Conservation (phyloP, 2,329 filamentous ascomycete genomes). For the Pleomassaria siparia region DNA sequence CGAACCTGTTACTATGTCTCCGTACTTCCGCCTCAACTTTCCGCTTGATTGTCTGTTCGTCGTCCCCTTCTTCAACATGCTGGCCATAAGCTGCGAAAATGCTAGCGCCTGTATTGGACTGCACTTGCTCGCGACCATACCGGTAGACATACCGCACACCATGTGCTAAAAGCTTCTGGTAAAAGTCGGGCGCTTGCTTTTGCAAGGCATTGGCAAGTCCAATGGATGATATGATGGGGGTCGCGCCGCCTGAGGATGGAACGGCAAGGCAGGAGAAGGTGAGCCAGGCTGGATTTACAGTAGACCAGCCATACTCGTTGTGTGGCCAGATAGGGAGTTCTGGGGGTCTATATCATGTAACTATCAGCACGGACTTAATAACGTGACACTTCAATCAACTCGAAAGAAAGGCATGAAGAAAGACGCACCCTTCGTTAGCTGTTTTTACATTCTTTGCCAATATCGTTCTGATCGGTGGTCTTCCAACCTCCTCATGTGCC, state of each 20-base stretch:
- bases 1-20: slow-evolving; percentile 14
- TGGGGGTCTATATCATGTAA: slow-evolving; percentile 20
- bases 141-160: slow-evolving; percentile 32
- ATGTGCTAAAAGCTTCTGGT: slow-evolving; percentile 26
- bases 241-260: slow-evolving; percentile 32
- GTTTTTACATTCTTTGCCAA: slow-evolving; percentile 43
- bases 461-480: slow-evolving; percentile 33
- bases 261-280: slow-evolving; percentile 26
- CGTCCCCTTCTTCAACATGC: slow-evolving; percentile 8
- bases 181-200: slow-evolving; percentile 30
- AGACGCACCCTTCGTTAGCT: slow-evolving; percentile 37
- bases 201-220: slow-evolving; percentile 28
- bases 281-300: slow-evolving; percentile 42
- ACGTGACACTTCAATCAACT: not conserved
- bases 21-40: slow-evolving; percentile 14
- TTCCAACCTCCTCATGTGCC: slow-evolving; percentile 39
- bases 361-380: no score
- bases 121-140: slow-evolving; percentile 11
- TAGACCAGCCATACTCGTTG: slow-evolving; percentile 43
- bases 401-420: not conserved
- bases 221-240: slow-evolving; percentile 38
- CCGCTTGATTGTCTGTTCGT: slow-evolving; percentile 7
- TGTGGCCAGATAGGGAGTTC: slow-evolving; percentile 45
- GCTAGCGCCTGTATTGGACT: slow-evolving; percentile 10
- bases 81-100: slow-evolving; percentile 12